Conservation (phyloP, 768 basidiomycete species). For the Lactifluus piperatus region DNA sequence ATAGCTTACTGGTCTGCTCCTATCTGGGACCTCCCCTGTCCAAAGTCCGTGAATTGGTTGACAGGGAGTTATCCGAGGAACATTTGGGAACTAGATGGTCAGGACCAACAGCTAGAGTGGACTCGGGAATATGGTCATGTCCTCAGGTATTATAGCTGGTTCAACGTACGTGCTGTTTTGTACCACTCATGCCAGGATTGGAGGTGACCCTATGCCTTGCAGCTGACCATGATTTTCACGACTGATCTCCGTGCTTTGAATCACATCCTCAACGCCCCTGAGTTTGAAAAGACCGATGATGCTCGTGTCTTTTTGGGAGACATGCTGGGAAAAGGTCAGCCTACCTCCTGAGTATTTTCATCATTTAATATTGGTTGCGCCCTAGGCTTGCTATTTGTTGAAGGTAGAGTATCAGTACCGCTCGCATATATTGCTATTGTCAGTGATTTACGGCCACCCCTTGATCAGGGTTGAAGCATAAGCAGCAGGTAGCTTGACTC, state of each 20-base stretch:
- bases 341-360: not conserved
- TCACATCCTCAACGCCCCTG: conserved; percentile 4
- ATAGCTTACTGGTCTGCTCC: not conserved
- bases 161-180: conserved; percentile 1
- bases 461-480: conserved; percentile 6
- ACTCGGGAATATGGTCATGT: conserved; percentile 1
- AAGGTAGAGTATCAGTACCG: not conserved
- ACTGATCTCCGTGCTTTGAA: conserved; percentile 13
- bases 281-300: conserved; percentile 7
- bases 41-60: conserved; percentile 11
- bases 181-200: not conserved
- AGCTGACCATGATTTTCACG: not conserved
- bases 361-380: not conserved
- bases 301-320: not conserved
- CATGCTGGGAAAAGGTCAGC: conserved; percentile 7
- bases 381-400: conserved; percentile 11
- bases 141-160: conserved; percentile 7
- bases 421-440: not conserved
- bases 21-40: conserved; percentile 3
- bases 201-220: not conserved
- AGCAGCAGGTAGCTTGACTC: conserved; percentile 5
- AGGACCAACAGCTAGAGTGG: conserved; percentile 6
- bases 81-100: conserved; percentile 10
- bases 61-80: not conserved
- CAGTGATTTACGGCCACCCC: not conserved